These are phyloP conservation scores for Colletotrichum sp. DNA, from an alignment of 2,329 filamentous ascomycete species.

Conservation along the genomic window DNA sequence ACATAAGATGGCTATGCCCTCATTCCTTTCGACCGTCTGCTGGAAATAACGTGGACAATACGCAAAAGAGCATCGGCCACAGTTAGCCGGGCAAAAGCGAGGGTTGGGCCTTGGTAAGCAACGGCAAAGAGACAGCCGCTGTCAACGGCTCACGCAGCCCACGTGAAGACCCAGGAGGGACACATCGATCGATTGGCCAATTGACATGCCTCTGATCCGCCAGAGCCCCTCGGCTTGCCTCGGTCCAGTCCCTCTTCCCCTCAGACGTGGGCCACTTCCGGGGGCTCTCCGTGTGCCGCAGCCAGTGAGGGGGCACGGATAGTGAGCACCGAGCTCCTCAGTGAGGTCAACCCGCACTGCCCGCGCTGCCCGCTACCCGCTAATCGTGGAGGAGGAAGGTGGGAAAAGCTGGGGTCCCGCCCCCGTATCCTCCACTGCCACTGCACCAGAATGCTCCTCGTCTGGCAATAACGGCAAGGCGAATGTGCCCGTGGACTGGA, in stretches of 20 bases:
- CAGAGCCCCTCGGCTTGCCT: slow-evolving; percentile 19
- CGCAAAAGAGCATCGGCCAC: background rate
- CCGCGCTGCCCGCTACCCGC: background rate
- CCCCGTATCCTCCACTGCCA: background rate
- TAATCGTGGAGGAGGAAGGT: slow-evolving; percentile 17
- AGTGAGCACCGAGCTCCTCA: background rate
- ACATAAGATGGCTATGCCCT: background rate
- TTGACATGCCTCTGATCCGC: slow-evolving; percentile 5
- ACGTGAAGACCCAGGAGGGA: background rate
- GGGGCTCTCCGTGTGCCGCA: background rate
- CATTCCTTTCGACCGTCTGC: background rate
- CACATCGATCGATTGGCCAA: slow-evolving; percentile 15
- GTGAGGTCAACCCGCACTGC: background rate
- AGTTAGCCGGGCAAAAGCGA: background rate
- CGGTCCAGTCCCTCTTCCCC: slow-evolving; percentile 17
- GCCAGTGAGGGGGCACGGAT: background rate
- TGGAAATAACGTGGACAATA: slow-evolving; percentile 6
- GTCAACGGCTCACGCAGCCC: background rate
- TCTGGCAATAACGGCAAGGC: background rate
- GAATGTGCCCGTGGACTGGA: background rate
- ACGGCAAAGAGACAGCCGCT: background rate
- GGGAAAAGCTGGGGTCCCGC: slow-evolving; percentile 13
- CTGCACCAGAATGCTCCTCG: background rate
- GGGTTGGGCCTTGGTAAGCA: slow-evolving; percentile 12
- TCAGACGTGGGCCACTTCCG: background rate